Evolutionary conservation across 192 early-diverging fungal species (phyloP).

Genomic region (Podila epicladia): DNA sequence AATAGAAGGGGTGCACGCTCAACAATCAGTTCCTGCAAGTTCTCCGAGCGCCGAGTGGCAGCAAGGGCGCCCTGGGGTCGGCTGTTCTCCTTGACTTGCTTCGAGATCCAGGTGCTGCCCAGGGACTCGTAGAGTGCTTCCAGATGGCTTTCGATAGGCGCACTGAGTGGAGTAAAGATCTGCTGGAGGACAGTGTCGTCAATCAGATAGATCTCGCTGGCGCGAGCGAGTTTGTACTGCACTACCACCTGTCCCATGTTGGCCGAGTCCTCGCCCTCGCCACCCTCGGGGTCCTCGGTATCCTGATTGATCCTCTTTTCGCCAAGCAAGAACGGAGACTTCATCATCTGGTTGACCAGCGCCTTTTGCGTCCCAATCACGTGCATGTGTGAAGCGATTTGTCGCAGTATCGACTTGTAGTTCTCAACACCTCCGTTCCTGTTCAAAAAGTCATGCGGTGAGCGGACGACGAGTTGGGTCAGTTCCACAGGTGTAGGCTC

Average conservation of each 20-base stretch:
- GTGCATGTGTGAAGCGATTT: conserved; percentile 74
- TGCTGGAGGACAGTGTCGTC: conserved; percentile 79
- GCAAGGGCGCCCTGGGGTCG: conserved; percentile 59
- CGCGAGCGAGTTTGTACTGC: conserved; percentile 70
- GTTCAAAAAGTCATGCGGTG: conserved; percentile 66
- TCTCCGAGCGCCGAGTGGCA: conserved; percentile 54
- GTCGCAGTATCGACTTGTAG: conserved; percentile 76
- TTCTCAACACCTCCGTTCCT: conserved; percentile 63
- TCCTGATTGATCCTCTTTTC: conserved; percentile 56
- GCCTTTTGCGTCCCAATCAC: conserved; percentile 49
- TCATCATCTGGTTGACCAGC: conserved; percentile 68
- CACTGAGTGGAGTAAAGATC: conserved; percentile 77
- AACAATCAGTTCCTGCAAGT: conserved; percentile 70
- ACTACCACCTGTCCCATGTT: conserved; percentile 53
- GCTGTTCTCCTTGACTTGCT: conserved; percentile 65
- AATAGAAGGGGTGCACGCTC: conserved; percentile 83
- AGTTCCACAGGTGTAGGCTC: conserved; percentile 81
- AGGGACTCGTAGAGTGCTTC: conserved; percentile 74
- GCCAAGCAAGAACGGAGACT: conserved; percentile 70
- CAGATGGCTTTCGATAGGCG: conserved; percentile 77
- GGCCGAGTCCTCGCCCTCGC: conserved; percentile 16
- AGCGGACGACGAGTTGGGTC: conserved; percentile 67
- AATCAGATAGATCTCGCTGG: conserved; percentile 79
- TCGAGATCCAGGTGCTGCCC: conserved; percentile 74
- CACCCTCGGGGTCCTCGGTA: conserved; percentile 7